Base-by-base conservation (phyloP, 345 rosid genomes). In the Gossypium arboreum region DNA sequence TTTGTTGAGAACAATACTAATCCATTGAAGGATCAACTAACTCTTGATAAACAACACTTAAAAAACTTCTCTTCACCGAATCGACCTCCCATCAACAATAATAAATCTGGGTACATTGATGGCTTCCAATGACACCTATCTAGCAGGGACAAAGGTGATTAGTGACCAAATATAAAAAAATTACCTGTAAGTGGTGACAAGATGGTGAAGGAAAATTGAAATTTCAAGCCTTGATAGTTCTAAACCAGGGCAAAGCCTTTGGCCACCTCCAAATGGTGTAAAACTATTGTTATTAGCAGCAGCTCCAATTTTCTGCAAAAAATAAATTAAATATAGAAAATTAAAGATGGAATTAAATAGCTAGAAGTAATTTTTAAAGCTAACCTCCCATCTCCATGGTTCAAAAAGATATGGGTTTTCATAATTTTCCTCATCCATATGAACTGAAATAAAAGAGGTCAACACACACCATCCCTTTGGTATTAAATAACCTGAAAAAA, bases 341-440 rank as follows among this genome's bases (percentile, higher is more conserved):
- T 34, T 4, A 34, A 5, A 34, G 41, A 5, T 34, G 7, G 7
- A 34, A 34, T 34, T 34, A 34, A 5, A 34, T 34, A 5, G 41
- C 7, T 34, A 34, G 41, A 34, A 34, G 7, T 34, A 20, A 20
- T 58, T 24, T 22, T 59, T 59, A 20, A 3, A 27, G 15, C 2
- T 27, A 85, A 91, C 97, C 88, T 90, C 94, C 99, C 99, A 95
- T 91, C 99, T 88, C 97, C 94, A 91, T 18, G 99, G 99, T 82
- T 93, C 83, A 81, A 95, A 95, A 27, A 77, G 71, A 75, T 84
- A 90, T 15, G 99, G 98, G 66, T 93, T 85, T 63, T 88, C 86
- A 73, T 90, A 95, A 69, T 76, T 86, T 68, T 90, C 88, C 71
- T 89, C 92, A 75, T 91, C 91, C 98, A 93, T 93, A 85, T 95